Conservation (phyloP, 345 rosid genomes). For the Gossypioides kirkii region DNA sequence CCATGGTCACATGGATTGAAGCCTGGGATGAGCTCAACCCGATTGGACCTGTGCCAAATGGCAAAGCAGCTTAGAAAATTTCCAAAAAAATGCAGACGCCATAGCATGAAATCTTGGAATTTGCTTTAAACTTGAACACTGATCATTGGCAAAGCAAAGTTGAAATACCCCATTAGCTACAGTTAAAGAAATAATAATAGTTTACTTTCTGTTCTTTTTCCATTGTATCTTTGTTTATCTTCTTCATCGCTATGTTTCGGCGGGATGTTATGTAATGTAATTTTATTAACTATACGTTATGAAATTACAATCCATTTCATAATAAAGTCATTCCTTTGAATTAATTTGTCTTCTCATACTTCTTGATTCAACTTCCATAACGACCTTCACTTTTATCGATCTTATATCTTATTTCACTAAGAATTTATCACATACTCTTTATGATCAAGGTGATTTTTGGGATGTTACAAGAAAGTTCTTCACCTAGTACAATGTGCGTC, state of each 20-base stretch:
- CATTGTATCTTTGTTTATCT: background rate
- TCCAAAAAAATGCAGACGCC: too few species aligned
- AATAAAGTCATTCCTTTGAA: too few species aligned
- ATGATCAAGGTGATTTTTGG: too few species aligned
- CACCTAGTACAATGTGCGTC: too few species aligned
- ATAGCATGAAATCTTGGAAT: background rate
- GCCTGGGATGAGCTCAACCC: conserved; percentile 34
- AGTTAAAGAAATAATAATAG: background rate
- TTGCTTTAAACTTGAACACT: background rate
- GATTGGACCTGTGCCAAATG: conserved; percentile 6
- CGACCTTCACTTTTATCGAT: too few species aligned
- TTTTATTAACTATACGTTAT: background rate
- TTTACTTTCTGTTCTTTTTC: background rate
- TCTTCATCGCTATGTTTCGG: background rate
- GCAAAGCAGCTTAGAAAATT: background rate
- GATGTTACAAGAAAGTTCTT: too few species aligned
- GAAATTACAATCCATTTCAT: background rate
- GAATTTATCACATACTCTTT: too few species aligned
- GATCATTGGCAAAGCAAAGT: background rate
- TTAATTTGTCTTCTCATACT: too few species aligned
- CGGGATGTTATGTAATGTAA: background rate
- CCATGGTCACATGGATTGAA: conserved; percentile 39
- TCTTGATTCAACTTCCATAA: too few species aligned
- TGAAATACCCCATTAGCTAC: background rate
- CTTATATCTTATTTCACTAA: too few species aligned